These are phyloP conservation scores for Fomitopsis betulina DNA, from an alignment of 1,284 basidiomycete species.

Conservation along the genomic window DNA sequence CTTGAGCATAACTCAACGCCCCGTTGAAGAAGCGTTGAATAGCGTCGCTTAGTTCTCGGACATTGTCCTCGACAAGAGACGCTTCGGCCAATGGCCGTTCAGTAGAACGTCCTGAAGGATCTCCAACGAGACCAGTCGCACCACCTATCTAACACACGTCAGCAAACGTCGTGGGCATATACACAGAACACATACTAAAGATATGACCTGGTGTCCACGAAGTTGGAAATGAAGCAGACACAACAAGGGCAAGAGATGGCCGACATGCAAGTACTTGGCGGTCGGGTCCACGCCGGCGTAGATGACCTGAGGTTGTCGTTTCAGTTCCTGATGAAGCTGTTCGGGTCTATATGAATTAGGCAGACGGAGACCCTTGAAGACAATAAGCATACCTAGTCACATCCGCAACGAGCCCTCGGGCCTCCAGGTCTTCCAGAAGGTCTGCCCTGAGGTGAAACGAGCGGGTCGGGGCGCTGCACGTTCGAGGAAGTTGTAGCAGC, in stretches of 20 bases:
- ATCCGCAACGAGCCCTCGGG: slow-evolving; percentile 28
- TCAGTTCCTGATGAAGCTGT: slow-evolving; percentile 35
- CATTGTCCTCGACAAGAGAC: slow-evolving; percentile 64
- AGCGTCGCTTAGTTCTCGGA: slow-evolving; percentile 58
- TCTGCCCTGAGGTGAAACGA: slow-evolving; percentile 16
- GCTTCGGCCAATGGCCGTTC: slow-evolving; percentile 74
- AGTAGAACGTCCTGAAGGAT: slow-evolving; percentile 86
- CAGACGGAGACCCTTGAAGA: background rate
- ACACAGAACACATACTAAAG: slow-evolving; percentile 38
- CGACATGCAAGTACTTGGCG: slow-evolving; percentile 85
- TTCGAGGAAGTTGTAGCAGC: background rate
- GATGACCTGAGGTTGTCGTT: slow-evolving; percentile 46
- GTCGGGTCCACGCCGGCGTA: slow-evolving; percentile 95
- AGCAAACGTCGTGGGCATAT: background rate
- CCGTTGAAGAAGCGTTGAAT: slow-evolving; percentile 71
- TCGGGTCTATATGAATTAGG: slow-evolving; percentile 12
- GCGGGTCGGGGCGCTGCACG: slow-evolving; percentile 8
- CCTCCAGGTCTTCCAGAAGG: slow-evolving; percentile 25
- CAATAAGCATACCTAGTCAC: slow-evolving; percentile 24
- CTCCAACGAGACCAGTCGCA: slow-evolving; percentile 94
- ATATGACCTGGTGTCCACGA: slow-evolving; percentile 77
- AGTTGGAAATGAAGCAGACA: slow-evolving; percentile 85
- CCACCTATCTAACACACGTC: slow-evolving; percentile 77
- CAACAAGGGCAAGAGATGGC: slow-evolving; percentile 89
- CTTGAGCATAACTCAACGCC: slow-evolving; percentile 57